Evolutionary conservation across 306 rosid species (phyloP), one percentile per base, ranked within the genome.

Genomic region (Quercus parvula): DNA sequence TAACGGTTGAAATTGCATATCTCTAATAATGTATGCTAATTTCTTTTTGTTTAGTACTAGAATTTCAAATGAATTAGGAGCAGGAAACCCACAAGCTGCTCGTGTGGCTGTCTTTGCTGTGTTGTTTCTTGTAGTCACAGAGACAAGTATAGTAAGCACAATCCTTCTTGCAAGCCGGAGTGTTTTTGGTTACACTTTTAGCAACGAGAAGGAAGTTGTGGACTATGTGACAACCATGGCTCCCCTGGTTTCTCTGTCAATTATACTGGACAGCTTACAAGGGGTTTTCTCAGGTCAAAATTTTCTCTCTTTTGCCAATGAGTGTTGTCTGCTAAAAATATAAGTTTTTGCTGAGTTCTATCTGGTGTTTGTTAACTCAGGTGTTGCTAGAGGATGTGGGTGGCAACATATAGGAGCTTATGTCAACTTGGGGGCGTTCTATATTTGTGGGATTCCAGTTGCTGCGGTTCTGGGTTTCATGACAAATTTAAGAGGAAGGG

Each of bases 61-160:
- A 77, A 86, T 92, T 73, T 86, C 95, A 66, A 92, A 90, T 84
- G 97, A 92, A 86, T 59, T 92, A 77, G 96, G 94, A 74, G 92
- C 97, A 24, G 91, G 92, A 56, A 89, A 86, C 75, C 87, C 92
- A 33, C 72, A 73, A 44, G 86, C 82, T 25, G 94, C 96, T 24
- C 88, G 84, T 1, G 22, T 86, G 22, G 85, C 87, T 61, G 86
- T 91, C n/a, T 44, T 75, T 19, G 96, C 86, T 31, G 85, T 81
- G 2, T 77, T 86, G 73, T 81, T 81, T 64, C 77, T 92, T 17
- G 76, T 1, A 35, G 46, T 84, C 31, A 14, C 83, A 5, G 92
- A 86, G 80, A 31, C 90, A 46, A 69, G 59, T 61, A 54, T 88
- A 67, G 78, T 82, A 14, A 84, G 92, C 27, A 22, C 79, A 46